Evolutionary conservation across 495 filamentous ascomycete species (phyloP).

Genomic region (Trichoderma erinaceum): DNA sequence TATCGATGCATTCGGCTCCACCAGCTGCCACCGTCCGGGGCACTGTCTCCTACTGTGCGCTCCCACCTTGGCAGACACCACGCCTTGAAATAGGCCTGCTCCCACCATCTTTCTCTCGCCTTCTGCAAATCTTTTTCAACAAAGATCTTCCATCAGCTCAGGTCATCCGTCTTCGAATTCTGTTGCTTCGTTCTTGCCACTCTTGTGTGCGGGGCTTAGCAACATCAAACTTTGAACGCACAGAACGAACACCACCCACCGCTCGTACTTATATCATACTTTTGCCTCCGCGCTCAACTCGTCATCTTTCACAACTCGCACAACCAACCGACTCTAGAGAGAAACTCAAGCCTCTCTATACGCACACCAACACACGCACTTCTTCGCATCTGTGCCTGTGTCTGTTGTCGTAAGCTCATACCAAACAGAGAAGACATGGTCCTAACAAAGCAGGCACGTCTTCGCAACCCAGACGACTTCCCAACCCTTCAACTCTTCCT

Average conservation of each 20-base stretch:
- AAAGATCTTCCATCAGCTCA: neutral
- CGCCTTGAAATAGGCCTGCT: neutral
- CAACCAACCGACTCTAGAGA: neutral
- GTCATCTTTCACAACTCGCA: neutral
- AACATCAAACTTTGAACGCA: neutral
- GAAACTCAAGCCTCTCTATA: neutral
- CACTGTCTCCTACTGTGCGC: constrained; percentile 1
- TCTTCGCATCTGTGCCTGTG: neutral
- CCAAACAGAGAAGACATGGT: constrained; percentile 36
- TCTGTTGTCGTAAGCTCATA: constrained; percentile 21
- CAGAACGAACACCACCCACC: neutral
- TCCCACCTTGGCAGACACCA: neutral
- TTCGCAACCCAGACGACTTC: constrained; percentile 55
- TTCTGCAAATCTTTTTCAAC: neutral
- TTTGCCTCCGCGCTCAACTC: neutral
- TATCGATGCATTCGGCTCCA: neutral
- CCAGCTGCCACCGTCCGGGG: neutral
- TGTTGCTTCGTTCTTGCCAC: constrained; percentile 5
- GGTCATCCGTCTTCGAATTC: neutral
- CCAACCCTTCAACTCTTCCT: constrained; percentile 72
- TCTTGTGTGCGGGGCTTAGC: neutral
- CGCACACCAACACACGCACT: constrained; percentile 11
- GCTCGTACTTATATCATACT: neutral
- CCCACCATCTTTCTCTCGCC: neutral
- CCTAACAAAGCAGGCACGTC: constrained; percentile 35